A percentile compares a stretch with the other conserved stretches of the same genome.
These are phyloP conservation scores for Tylopilus rubrobrunneus DNA, from an alignment of 768 basidiomycete species.

Conservation along the genomic window DNA sequence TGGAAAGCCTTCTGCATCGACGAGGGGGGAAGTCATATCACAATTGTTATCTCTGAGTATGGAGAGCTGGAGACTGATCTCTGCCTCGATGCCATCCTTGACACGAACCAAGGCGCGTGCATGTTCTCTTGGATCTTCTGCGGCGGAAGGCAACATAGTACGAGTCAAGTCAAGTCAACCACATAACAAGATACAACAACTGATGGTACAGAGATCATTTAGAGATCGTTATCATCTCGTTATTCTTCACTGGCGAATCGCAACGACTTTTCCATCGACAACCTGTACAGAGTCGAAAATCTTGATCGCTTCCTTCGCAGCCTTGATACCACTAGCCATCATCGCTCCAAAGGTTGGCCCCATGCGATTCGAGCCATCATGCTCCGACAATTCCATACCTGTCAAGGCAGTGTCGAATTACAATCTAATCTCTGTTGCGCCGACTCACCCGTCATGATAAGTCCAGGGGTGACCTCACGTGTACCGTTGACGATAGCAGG, in stretches of 20 bases:
- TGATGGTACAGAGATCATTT: not conserved
- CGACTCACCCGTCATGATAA: slow-evolving; percentile 65
- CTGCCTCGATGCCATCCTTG: slow-evolving; percentile 71
- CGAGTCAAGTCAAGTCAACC: not conserved
- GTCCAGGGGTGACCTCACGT: slow-evolving; percentile 70
- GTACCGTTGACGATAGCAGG: slow-evolving; percentile 77
- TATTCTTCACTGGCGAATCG: slow-evolving; percentile 2
- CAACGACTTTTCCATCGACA: slow-evolving; percentile 54
- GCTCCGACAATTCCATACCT: slow-evolving; percentile 83
- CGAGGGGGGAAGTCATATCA: slow-evolving; percentile 68
- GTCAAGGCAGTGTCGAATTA: not conserved
- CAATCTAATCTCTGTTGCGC: not conserved
- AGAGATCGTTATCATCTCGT: too few species aligned
- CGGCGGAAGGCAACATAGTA: slow-evolving; percentile 33
- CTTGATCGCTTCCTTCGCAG: slow-evolving; percentile 60
- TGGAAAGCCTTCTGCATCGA: slow-evolving; percentile 88
- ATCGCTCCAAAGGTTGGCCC: slow-evolving; percentile 78
- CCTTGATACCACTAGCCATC: slow-evolving; percentile 74
- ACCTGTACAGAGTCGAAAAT: slow-evolving; percentile 47
- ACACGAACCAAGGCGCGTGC: slow-evolving; percentile 62
- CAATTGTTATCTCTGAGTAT: slow-evolving; percentile 62
- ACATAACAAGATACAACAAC: slow-evolving; percentile 8
- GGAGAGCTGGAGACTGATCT: slow-evolving; percentile 58
- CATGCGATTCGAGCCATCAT: slow-evolving; percentile 77
- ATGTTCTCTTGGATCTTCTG: slow-evolving; percentile 46